Percentiles rank a stretch among this genome's conserved stretches.
phyloP scores from a whole-genome alignment of 768 basidiomycete genomes.

The Pisolithus orientalis region DNA sequence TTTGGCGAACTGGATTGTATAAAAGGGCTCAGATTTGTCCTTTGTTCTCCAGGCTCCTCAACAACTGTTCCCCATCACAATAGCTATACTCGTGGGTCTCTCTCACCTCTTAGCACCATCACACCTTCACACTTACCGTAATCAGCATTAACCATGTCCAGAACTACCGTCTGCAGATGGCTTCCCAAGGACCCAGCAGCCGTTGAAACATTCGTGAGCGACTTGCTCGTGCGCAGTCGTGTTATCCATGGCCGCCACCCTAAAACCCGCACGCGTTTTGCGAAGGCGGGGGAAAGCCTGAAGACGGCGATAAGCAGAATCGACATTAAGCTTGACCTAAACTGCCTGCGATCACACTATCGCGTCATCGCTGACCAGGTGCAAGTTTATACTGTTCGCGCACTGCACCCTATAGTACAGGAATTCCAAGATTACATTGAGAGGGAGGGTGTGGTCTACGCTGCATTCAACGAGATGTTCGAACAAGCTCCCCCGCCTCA shows the following conservation, averaged over 20 bases:
- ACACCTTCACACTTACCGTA: background rate
- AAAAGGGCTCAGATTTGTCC: no score
- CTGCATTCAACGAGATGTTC: slow-evolving; percentile 32
- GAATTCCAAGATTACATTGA: slow-evolving; percentile 28
- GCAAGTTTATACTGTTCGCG: background rate
- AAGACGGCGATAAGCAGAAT: background rate
- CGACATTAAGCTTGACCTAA: background rate
- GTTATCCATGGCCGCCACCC: background rate
- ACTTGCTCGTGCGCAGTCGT: slow-evolving; percentile 2
- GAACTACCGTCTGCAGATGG: slow-evolving; percentile 7
- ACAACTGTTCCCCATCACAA: no score
- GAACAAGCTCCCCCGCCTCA: slow-evolving; percentile 4
- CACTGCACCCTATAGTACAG: slow-evolving; percentile 2
- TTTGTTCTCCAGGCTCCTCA: no score
- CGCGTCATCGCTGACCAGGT: slow-evolving; percentile 17
- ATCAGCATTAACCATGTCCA: background rate
- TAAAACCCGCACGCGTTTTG: background rate
- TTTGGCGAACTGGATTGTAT: no score
- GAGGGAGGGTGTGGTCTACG: slow-evolving; percentile 17
- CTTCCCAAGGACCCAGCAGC: slow-evolving; percentile 4
- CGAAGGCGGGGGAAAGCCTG: background rate
- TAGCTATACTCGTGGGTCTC: no score
- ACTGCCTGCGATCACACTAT: slow-evolving; percentile 4
- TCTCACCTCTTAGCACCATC: background rate
- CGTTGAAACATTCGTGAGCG: slow-evolving; percentile 8